Evolutionary conservation across 2,329 filamentous ascomycete genomes (phyloP).

Genomic region (Aspergillus novoparasiticus): DNA sequence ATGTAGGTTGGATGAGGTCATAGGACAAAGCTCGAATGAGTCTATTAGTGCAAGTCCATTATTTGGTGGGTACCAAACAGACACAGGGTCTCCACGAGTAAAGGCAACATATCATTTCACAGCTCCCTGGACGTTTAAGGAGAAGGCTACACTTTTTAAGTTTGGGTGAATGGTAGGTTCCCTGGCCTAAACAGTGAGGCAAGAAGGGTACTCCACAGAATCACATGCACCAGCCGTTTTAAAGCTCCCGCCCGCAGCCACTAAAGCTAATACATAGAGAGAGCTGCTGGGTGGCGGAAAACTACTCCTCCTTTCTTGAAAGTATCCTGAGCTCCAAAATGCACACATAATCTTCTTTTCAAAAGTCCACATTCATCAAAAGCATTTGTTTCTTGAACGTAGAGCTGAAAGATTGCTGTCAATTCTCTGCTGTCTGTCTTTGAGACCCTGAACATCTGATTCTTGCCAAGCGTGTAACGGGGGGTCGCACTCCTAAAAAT

Average conservation of each 20-base stretch:
- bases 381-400: background rate
- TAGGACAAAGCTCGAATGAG: background rate
- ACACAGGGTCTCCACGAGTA: background rate
- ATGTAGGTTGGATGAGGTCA: background rate
- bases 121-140: background rate
- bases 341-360: background rate
- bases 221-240: background rate
- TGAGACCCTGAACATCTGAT: background rate
- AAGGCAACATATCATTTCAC: background rate
- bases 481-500: background rate
- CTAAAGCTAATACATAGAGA: slow-evolving; percentile 1
- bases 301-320: background rate
- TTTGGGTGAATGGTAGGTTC: background rate
- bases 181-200: background rate
- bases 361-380: background rate
- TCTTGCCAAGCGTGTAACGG: background rate
- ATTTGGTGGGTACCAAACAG: background rate
- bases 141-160: no score
- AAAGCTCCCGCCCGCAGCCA: slow-evolving; percentile 2
- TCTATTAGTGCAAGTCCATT: background rate
- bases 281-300: background rate
- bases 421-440: background rate
- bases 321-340: background rate
- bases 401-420: background rate
- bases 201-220: background rate